Conservation (phyloP, 257 asterid genomes). For the Thymus quinquecostatus region DNA sequence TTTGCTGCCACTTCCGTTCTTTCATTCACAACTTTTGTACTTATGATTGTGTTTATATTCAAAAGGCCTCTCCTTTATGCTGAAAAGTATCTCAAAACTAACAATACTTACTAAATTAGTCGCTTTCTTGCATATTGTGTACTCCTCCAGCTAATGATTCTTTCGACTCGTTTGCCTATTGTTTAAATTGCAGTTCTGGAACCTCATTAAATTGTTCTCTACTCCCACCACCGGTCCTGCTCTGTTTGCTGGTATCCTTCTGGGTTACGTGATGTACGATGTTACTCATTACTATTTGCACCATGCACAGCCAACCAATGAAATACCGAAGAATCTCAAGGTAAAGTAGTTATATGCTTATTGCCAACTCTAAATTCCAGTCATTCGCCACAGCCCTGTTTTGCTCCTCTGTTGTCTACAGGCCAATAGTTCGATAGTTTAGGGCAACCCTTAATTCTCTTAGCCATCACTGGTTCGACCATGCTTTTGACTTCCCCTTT, state of each 20-base stretch:
- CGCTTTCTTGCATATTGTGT: neutral
- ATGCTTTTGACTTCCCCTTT: neutral
- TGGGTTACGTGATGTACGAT: slow-evolving; percentile 88
- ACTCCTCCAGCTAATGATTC: neutral
- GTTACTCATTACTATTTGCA: slow-evolving; percentile 91
- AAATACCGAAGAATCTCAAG: slow-evolving; percentile 66
- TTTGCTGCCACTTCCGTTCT: neutral
- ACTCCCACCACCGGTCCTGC: slow-evolving; percentile 75
- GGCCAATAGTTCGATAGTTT: neutral
- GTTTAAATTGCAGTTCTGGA: slow-evolving; percentile 67
- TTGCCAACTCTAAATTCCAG: neutral
- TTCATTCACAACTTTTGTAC: no score
- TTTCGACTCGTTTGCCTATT: neutral
- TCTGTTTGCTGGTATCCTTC: slow-evolving; percentile 77
- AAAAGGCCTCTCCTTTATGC: neutral
- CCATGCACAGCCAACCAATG: slow-evolving; percentile 77
- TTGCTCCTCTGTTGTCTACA: neutral
- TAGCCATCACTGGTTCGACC: neutral
- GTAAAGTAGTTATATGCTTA: slow-evolving; percentile 34
- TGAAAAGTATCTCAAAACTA: neutral
- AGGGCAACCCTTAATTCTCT: neutral
- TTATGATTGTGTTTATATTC: neutral
- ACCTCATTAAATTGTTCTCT: slow-evolving; percentile 46
- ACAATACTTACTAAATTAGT: neutral
- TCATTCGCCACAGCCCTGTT: neutral